phyloP scores from a whole-genome alignment of 352 stramenopile species.

The Globisporangium middletonii region DNA sequence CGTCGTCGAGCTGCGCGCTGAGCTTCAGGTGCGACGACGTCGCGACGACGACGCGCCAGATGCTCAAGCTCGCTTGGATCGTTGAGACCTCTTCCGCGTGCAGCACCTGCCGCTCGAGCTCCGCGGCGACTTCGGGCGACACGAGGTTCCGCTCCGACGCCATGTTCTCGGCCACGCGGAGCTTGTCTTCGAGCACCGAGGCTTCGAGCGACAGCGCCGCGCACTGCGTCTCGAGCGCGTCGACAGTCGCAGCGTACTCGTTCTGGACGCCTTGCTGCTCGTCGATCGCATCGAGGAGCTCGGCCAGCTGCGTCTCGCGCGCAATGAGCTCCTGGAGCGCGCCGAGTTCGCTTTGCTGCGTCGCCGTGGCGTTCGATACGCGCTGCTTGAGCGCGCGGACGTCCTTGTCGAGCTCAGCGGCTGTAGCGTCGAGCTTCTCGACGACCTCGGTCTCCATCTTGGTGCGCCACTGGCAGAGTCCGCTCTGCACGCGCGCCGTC shows the following conservation, averaged over 20 bases:
- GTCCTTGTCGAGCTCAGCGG: constrained; percentile 36
- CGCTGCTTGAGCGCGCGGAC: constrained; percentile 32
- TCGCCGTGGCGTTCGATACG: constrained; percentile 27
- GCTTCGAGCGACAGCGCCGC: constrained; percentile 59
- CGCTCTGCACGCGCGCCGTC: constrained; percentile 41
- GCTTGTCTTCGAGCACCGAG: constrained; percentile 51
- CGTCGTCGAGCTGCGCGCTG: constrained; percentile 40
- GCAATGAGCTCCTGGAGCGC: constrained; percentile 66
- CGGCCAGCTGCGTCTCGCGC: constrained; percentile 59
- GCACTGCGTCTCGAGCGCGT: constrained; percentile 50
- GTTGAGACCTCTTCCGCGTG: constrained; percentile 40
- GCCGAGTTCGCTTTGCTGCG: constrained; percentile 43
- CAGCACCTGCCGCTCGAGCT: constrained; percentile 47
- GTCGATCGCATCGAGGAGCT: constrained; percentile 71
- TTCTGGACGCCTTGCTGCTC: constrained; percentile 63
- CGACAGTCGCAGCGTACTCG: constrained; percentile 53
- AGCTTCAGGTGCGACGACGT: constrained; percentile 39
- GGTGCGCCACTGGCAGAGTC: constrained; percentile 50
- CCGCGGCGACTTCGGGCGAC: constrained; percentile 14
- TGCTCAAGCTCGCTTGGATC: constrained; percentile 43
- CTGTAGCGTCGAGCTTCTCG: constrained; percentile 27
- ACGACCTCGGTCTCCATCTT: constrained; percentile 51
- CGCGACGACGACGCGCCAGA: constrained; percentile 44
- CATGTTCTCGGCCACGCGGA: constrained; percentile 48
- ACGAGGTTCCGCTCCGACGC: constrained; percentile 16